A percentile compares a stretch with the other conserved stretches of the same genome.
phyloP scores from a whole-genome alignment of 345 rosid genomes.

The Brassica carinata region DNA sequence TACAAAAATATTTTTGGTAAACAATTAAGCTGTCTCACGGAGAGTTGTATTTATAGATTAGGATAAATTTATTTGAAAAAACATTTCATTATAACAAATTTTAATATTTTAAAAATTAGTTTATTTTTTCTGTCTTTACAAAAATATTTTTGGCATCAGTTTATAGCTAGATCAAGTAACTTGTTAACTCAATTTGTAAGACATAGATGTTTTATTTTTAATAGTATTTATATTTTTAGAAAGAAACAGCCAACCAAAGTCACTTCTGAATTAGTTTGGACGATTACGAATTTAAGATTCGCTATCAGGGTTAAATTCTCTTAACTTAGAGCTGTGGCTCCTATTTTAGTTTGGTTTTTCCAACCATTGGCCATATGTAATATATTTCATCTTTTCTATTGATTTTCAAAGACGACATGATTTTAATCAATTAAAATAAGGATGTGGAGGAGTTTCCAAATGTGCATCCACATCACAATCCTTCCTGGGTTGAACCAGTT shows the following conservation, averaged over 20 bases:
- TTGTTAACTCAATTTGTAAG: not conserved
- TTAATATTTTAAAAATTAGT: too few relatives aligned
- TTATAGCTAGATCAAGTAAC: not conserved
- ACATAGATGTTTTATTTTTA: not conserved
- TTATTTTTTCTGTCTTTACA: too few relatives aligned
- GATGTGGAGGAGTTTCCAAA: not conserved
- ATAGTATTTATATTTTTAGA: too few relatives aligned
- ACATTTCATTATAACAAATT: too few relatives aligned
- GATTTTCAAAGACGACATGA: slow-evolving; percentile 17
- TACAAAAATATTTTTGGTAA: too few relatives aligned
- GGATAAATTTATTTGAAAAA: too few relatives aligned
- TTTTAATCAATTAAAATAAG: not conserved
- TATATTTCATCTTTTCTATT: not conserved
- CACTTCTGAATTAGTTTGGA: not conserved
- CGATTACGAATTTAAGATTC: not conserved
- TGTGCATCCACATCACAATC: slow-evolving; percentile 20
- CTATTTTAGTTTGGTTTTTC: not conserved
- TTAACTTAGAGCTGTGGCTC: slow-evolving; percentile 5
- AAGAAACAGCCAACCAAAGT: not conserved
- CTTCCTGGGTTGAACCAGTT: slow-evolving; percentile 10
- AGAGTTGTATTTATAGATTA: too few relatives aligned
- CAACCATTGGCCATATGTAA: slow-evolving; percentile 12
- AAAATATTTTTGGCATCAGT: not conserved
- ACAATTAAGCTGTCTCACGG: too few relatives aligned
- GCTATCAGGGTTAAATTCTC: not conserved